These are phyloP conservation scores for Calycina marina DNA, from an alignment of 2,329 filamentous ascomycete species.

Conservation along the genomic window DNA sequence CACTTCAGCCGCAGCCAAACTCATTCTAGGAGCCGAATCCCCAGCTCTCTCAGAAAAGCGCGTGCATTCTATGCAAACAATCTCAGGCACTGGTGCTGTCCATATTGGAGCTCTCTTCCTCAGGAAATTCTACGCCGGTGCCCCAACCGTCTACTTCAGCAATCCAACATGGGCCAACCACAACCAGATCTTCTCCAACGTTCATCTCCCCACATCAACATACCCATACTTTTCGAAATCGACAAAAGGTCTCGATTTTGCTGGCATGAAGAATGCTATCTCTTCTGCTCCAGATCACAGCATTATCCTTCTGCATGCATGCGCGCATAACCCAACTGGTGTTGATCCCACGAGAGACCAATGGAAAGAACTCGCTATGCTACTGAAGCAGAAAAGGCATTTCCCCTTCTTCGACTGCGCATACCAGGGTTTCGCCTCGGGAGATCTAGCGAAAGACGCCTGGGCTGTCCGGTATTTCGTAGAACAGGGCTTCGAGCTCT, in stretches of 20 bases:
- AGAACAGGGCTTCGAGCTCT: constrained; percentile 77
- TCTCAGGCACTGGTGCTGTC: constrained; percentile 91
- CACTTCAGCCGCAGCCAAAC: constrained; percentile 78
- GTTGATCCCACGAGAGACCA: constrained; percentile 89
- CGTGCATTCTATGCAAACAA: constrained; percentile 72
- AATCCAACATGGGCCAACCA: constrained; percentile 98
- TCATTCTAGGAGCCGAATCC: constrained; percentile 69
- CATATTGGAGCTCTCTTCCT: constrained; percentile 92
- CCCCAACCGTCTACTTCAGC: constrained; percentile 74
- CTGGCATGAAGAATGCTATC: constrained; percentile 67
- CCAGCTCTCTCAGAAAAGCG: constrained; percentile 76
- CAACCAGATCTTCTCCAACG: constrained; percentile 94
- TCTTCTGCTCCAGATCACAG: constrained; percentile 59
- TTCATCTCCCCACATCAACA: constrained; percentile 58
- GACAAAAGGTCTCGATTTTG: constrained; percentile 84
- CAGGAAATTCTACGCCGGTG: constrained; percentile 69
- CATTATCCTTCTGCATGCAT: constrained; percentile 84
- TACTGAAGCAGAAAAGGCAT: constrained; percentile 66
- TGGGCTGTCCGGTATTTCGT: constrained; percentile 92
- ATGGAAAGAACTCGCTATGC: constrained; percentile 75
- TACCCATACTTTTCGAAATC: constrained; percentile 91
- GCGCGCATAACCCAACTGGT: constrained; percentile 95
- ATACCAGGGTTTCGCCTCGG: constrained; percentile 95
- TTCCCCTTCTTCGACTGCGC: constrained; percentile 98
- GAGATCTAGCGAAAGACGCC: constrained; percentile 70